Evolutionary conservation across 140 eudicot genomes (phyloP), one percentile per base, ranked within the genome.

Genomic region (Anethum foeniculum): DNA sequence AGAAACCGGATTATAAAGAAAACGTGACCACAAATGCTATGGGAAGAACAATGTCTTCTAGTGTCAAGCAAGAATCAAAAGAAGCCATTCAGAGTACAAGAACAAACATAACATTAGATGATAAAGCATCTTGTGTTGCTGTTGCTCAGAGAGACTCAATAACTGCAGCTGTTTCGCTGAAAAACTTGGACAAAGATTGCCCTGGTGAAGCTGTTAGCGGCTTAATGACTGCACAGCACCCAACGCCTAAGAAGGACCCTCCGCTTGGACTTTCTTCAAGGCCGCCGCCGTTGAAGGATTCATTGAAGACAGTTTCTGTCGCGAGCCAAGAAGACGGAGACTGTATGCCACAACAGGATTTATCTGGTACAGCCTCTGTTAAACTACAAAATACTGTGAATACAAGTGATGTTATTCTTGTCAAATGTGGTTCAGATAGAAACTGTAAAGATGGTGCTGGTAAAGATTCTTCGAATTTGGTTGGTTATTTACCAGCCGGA

Each of bases 1-100:
- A 88, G 82, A 92, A 89, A 85, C 48, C 89, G 3, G 88, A 81
- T 80, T 81, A 62, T 28, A 90, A 84, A 74, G 87, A 82, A 54
- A 85, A 52, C 38, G 6, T 81, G 86, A 78, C 78, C 32, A 80
- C 76, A 77, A 89, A 89, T 56, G 85, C 83, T 47, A 81, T 75
- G 16, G 90, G 84, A 71, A 84, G 58, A 36, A 82, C 44, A 28
- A 84, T 27, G 16, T 60, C 9, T 79, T 56, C 86, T 32, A 80
- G 71, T 79, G 36, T 52, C 9, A 86, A 79, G 23, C 73, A 78
- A 80, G 87, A 83, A 54, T 65, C 67, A 9, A 83, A 85, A 75
- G 88, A 46, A 25, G 54, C 60, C 62, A 43, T 68, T 32, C 80
- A 72, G 71, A 86, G 71, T 76, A 83, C 77, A n/a, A 48, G 54